Base-by-base conservation (phyloP, 441 rosid genomes). In the Eutrema salsugineum region DNA sequence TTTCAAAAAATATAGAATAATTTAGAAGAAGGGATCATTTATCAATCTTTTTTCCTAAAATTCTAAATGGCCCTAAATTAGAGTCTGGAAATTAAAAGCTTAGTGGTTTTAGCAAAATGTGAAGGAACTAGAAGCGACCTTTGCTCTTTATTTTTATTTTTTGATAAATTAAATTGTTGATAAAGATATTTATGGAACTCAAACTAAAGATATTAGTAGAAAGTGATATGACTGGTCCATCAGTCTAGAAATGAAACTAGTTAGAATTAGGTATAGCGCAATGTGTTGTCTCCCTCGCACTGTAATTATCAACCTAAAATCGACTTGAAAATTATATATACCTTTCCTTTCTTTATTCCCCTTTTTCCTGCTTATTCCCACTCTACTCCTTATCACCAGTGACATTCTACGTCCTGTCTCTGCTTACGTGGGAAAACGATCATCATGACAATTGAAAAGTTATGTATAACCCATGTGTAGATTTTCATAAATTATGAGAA, bases 161-260 rank as follows among this genome's bases (percentile, higher is more conserved):
- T 10, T 65, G 15, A 11, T 11, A 61, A 28, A 53, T 43, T 20
- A 11, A 71, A 43, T 35, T 24, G 40, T 14, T 16, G 49, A 55
- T 35, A 46, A 54, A 63, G 42, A 63, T 15, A 63, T 24, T 54
- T 63, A 17, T 53, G 57, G 35, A 63, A 32, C 38, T 24, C 17
- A 44, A 38, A 64, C 33, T 12, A 28, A 57, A 39, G 53, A 48
- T 48, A 65, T 66, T 47, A 66, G 61, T 72, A 46, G 66, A 62
- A 63, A 74, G 67, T 53, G 79, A 46, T 42, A 35, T 47, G 74
- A 66, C 35, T 71, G 66, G 72, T 56, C 62, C 60, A 44, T 66
- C 44, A 61, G 16, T 54, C 64, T 35, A 59, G 77, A 68, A 71
- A 65, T 67, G 76, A 63, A 39, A 47, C 76, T 78, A 79, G 81